Percentiles rank a stretch among this genome's conserved stretches.
phyloP scores from a whole-genome alignment of 148 eudicot species.

The Talinum fruticosum region DNA sequence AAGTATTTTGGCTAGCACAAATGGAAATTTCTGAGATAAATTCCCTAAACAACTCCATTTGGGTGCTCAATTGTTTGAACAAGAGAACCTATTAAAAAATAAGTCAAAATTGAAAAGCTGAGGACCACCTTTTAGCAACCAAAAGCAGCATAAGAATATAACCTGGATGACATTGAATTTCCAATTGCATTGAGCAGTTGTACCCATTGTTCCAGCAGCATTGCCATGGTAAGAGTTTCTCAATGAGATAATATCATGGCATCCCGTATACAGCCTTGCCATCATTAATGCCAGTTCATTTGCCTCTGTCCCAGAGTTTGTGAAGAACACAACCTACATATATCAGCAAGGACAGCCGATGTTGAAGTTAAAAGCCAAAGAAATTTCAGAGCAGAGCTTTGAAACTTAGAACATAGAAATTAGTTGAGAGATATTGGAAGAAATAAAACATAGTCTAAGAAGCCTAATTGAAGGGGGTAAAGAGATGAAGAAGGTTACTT shows the following conservation, averaged over 20 bases:
- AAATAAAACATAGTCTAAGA: too few relatives aligned
- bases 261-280: slow-evolving; percentile 80
- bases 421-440: too few relatives aligned
- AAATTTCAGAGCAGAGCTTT: not conserved
- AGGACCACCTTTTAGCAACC: not conserved
- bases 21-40: not conserved
- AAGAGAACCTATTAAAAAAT: not conserved
- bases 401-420: too few relatives aligned
- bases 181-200: slow-evolving; percentile 80
- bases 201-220: slow-evolving; percentile 92
- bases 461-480: too few relatives aligned
- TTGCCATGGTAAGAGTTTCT: slow-evolving; percentile 97
- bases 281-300: slow-evolving; percentile 94
- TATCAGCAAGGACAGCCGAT: slow-evolving; percentile 1
- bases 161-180: slow-evolving; percentile 97
- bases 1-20: too few relatives aligned
- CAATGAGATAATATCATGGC: slow-evolving; percentile 77
- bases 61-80: not conserved
- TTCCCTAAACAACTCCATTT: not conserved
- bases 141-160: not conserved
- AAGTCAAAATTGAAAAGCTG: not conserved
- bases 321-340: slow-evolving; percentile 84
- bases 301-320: slow-evolving; percentile 94
- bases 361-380: not conserved
- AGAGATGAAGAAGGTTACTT: too few relatives aligned